phyloP scores from a whole-genome alignment of 2,329 filamentous ascomycete species.

The Rhexocercosporidium sp. region DNA sequence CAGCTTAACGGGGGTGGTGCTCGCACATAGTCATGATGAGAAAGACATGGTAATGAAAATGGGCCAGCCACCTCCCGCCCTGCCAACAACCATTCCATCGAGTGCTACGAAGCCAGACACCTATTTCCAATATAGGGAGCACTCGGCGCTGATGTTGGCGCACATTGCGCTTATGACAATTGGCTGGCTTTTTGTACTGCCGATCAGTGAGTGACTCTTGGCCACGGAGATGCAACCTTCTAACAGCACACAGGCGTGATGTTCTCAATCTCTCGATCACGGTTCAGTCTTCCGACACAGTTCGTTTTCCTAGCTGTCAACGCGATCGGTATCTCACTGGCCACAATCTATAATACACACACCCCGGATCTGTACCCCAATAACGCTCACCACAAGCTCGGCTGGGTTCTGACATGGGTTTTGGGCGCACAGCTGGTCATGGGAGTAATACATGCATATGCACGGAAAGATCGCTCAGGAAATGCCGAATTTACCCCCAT shows the following conservation, averaged over 20 bases:
- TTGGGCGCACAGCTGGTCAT: constrained; percentile 73
- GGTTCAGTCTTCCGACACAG: constrained; percentile 72
- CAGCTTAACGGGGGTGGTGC: constrained; percentile 27
- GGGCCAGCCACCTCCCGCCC: constrained; percentile 12
- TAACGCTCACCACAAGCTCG: constrained; percentile 87
- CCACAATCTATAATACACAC: constrained; percentile 75
- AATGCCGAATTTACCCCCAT: constrained; percentile 69
- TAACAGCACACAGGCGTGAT: constrained; percentile 59
- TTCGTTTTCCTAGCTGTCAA: constrained; percentile 70
- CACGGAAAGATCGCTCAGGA: constrained; percentile 38
- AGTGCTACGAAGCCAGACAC: constrained; percentile 38
- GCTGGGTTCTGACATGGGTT: constrained; percentile 81
- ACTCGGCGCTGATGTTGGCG: constrained; percentile 49
- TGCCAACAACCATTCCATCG: constrained; percentile 14
- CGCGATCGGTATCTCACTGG: constrained; percentile 66
- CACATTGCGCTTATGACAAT: constrained; percentile 73
- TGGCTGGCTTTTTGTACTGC: constrained; percentile 72
- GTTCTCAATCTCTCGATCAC: constrained; percentile 81
- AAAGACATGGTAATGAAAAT: constrained; percentile 43
- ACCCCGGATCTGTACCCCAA: constrained; percentile 87
- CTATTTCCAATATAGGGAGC: constrained; percentile 49
- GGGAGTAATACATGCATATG: constrained; percentile 37
- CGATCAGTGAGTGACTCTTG: constrained; percentile 60
- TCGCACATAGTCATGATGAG: constrained; percentile 37
- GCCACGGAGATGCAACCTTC: not conserved